phyloP scores from a whole-genome alignment of 176 grass and related monocot species.

The Stipa capillata region DNA sequence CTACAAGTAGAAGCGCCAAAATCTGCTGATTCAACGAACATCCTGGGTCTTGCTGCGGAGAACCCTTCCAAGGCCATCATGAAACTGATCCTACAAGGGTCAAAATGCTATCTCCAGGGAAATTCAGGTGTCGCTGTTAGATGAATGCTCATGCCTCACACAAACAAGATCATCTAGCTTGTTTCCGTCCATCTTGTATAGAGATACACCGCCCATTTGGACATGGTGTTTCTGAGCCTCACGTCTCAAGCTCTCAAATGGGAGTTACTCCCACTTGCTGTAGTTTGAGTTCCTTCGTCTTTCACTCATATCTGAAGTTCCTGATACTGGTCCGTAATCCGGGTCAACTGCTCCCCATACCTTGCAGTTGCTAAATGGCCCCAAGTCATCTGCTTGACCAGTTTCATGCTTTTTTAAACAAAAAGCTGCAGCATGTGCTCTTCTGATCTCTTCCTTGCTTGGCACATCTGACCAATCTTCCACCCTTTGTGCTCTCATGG shows the following conservation, averaged over 20 bases:
- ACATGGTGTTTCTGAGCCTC: conserved; percentile 77
- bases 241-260: conserved; percentile 50
- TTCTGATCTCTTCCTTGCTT: conserved; percentile 62
- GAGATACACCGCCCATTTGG: conserved; percentile 56
- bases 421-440: conserved; percentile 61
- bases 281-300: conserved; percentile 59
- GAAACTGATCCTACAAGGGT: not conserved
- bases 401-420: conserved; percentile 46
- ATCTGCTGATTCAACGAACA: not conserved
- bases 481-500: conserved; percentile 78
- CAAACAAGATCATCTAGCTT: conserved; percentile 93
- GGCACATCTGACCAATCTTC: conserved; percentile 86
- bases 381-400: conserved; percentile 30
- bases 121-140: not conserved
- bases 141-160: conserved; percentile 56
- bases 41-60: not conserved
- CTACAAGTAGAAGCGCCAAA: not conserved
- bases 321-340: conserved; percentile 68
- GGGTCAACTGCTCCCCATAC: conserved; percentile 67
- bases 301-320: conserved; percentile 69
- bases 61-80: not conserved
- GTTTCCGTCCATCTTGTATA: conserved; percentile 99
- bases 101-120: not conserved
- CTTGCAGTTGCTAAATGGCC: conserved; percentile 86
- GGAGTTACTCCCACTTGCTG: conserved; percentile 85